These are phyloP conservation scores for Russula olivacea DNA, from an alignment of 768 basidiomycete genomes.

Conservation along the genomic window DNA sequence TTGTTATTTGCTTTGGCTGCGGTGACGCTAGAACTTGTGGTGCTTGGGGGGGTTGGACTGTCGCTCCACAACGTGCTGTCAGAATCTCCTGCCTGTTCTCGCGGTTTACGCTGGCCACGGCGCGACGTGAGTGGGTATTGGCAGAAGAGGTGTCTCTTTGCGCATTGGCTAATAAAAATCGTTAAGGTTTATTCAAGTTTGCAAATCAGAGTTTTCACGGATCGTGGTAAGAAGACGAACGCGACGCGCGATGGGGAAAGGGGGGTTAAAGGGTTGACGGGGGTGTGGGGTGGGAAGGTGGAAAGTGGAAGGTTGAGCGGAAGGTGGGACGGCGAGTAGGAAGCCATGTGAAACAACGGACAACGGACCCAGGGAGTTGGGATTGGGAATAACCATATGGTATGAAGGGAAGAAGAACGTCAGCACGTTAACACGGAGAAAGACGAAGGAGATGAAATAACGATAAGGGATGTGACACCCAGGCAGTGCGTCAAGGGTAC, in stretches of 20 bases:
- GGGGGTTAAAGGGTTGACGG: background rate
- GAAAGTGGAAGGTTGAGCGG: background rate
- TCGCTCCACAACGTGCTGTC: background rate
- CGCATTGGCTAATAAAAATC: slow-evolving; percentile 20
- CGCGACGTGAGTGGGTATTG: slow-evolving; percentile 26
- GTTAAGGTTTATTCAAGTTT: background rate
- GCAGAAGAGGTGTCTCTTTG: slow-evolving; percentile 23
- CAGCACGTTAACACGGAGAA: background rate
- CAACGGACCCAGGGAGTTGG: background rate
- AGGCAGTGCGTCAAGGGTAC: background rate
- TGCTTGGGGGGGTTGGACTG: background rate
- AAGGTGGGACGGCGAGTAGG: background rate
- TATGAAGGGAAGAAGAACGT: slow-evolving; percentile 8
- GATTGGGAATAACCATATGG: background rate
- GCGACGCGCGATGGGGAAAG: background rate
- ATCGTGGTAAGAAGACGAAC: too few relatives aligned
- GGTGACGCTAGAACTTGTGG: too few relatives aligned
- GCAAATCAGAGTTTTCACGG: background rate
- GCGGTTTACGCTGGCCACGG: slow-evolving; percentile 27
- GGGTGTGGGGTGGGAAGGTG: background rate
- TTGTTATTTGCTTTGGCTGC: slow-evolving; percentile 19
- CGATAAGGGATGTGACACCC: slow-evolving; percentile 2
- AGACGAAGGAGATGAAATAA: background rate
- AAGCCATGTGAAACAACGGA: background rate
- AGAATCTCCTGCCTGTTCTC: background rate